phyloP scores from a whole-genome alignment of 2,329 filamentous ascomycete genomes.

The Colletotrichum sublineola region DNA sequence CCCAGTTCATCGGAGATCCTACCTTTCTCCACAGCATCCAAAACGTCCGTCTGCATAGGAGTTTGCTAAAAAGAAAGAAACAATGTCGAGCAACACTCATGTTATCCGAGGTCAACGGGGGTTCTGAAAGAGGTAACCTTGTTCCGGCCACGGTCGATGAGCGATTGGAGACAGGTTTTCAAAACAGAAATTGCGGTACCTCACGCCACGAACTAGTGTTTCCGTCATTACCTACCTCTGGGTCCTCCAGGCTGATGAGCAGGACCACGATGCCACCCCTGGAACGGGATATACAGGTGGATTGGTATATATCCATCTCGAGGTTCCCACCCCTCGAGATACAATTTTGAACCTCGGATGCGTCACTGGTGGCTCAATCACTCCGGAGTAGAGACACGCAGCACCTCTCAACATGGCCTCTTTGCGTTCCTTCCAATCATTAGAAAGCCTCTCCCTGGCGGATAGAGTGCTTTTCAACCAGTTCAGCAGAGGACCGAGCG shows the following conservation, averaged over 20 bases:
- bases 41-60: slow-evolving; percentile 31
- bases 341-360: background rate
- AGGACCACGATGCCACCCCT: slow-evolving; percentile 6
- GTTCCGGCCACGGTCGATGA: slow-evolving; percentile 14
- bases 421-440: slow-evolving; percentile 35
- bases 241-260: background rate
- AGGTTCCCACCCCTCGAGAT: slow-evolving; percentile 17
- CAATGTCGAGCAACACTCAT: background rate
- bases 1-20: slow-evolving; percentile 9
- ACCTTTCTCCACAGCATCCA: slow-evolving; percentile 31
- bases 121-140: slow-evolving; percentile 28
- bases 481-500: slow-evolving; percentile 38
- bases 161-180: slow-evolving; percentile 13
- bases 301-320: slow-evolving; percentile 24
- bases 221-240: background rate
- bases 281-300: slow-evolving; percentile 7
- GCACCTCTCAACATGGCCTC: slow-evolving; percentile 31
- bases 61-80: slow-evolving; percentile 33
- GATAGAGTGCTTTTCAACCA: slow-evolving; percentile 41
- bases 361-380: slow-evolving; percentile 34
- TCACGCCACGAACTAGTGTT: background rate
- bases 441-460: slow-evolving; percentile 40
- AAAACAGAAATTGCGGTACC: slow-evolving; percentile 13
- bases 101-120: slow-evolving; percentile 19
- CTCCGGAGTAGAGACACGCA: slow-evolving; percentile 12